phyloP scores from a whole-genome alignment of 2,329 filamentous ascomycete species.

The Zymoseptoria crescenta region DNA sequence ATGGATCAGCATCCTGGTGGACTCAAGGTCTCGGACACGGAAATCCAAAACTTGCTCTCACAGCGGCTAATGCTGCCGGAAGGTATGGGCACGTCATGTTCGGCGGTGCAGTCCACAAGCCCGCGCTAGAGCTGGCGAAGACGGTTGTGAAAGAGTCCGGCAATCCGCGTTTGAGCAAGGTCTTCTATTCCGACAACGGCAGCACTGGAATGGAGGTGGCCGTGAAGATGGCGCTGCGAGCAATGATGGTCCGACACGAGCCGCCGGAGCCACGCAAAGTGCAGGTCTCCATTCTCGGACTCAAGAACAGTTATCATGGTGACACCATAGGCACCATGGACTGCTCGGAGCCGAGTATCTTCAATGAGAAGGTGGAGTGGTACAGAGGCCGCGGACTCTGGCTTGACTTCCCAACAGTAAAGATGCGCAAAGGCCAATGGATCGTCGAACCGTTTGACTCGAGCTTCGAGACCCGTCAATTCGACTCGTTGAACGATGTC shows the following conservation, averaged over 20 bases:
- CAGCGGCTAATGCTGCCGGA: constrained; percentile 72
- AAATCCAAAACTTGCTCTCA: constrained; percentile 61
- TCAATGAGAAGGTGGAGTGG: constrained; percentile 80
- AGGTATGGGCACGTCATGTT: constrained; percentile 88
- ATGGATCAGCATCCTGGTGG: constrained; percentile 87
- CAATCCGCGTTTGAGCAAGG: constrained; percentile 59
- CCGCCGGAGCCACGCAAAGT: constrained; percentile 37
- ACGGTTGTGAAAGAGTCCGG: constrained; percentile 50
- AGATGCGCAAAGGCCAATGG: constrained; percentile 61
- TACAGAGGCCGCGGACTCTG: constrained; percentile 69
- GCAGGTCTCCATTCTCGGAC: constrained; percentile 59
- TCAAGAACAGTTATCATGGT: constrained; percentile 77
- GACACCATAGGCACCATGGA: constrained; percentile 89
- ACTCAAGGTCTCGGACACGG: constrained; percentile 80
- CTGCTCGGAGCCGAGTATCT: constrained; percentile 66
- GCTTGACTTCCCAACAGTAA: constrained; percentile 70
- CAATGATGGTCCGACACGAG: constrained; percentile 57
- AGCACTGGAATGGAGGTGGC: constrained; percentile 79
- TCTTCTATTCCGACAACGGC: constrained; percentile 79
- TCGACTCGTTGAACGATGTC: constrained; percentile 47
- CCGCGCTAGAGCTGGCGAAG: constrained; percentile 62
- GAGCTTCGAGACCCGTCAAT: constrained; percentile 29
- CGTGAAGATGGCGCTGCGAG: constrained; percentile 74
- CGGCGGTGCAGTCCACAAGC: constrained; percentile 69
- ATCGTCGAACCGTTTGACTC: constrained; percentile 49